Conservation (phyloP, 257 asterid genomes). For the Solanum clarkiae region DNA sequence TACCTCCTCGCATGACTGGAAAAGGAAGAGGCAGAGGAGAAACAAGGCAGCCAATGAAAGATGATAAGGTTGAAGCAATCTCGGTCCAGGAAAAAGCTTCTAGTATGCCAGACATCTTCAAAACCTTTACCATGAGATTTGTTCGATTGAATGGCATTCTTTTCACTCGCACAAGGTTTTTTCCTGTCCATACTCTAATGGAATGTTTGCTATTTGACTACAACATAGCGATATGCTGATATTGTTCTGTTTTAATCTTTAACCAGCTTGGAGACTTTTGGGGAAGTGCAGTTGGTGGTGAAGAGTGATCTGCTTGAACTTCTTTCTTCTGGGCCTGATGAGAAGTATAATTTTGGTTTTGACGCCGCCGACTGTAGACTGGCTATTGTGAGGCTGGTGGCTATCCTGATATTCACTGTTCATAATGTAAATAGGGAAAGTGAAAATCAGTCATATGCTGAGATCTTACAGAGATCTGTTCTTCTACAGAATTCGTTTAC, state of each 20-base stretch:
- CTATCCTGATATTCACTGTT: conserved; percentile 71
- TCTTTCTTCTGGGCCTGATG: conserved; percentile 64
- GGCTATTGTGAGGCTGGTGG: conserved; percentile 58
- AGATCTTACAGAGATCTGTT: conserved; percentile 82
- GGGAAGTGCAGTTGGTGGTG: conserved; percentile 58
- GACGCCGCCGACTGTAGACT: conserved; percentile 62
- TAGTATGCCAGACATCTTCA: conserved; percentile 31
- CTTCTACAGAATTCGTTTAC: conserved; percentile 72
- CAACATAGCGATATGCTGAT: not conserved
- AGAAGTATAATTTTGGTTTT: conserved; percentile 52
- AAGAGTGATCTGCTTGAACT: conserved; percentile 56
- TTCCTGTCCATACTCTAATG: not conserved
- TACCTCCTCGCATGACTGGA: conserved; percentile 25
- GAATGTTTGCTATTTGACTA: not conserved
- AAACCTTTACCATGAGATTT: conserved; percentile 52
- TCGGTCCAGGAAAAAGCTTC: conserved; percentile 33
- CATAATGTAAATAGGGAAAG: conserved; percentile 67
- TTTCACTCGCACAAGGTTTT: conserved; percentile 88
- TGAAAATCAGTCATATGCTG: conserved; percentile 85
- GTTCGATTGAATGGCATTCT: conserved; percentile 81
- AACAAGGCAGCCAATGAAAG: conserved; percentile 24
- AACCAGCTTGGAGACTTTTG: conserved; percentile 79
- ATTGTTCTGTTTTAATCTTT: conserved; percentile 5
- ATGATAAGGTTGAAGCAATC: conserved; percentile 24
- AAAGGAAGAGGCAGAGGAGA: conserved; percentile 73